These are phyloP conservation scores for Fusarium temperatum DNA, from an alignment of 2,329 filamentous ascomycete genomes.

Conservation along the genomic window DNA sequence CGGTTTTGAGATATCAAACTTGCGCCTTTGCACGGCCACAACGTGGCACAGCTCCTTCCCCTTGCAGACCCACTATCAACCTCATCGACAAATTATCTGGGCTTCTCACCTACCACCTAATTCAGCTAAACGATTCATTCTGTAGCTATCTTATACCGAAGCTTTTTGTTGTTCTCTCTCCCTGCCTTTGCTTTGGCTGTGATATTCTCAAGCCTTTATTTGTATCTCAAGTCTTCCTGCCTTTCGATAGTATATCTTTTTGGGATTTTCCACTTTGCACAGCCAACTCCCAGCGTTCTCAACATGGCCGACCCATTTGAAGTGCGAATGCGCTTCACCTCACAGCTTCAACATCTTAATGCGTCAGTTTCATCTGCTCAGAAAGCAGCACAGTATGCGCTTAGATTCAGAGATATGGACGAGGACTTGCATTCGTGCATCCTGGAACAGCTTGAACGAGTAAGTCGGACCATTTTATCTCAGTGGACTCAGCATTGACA, in stretches of 20 bases:
- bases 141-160: neutral
- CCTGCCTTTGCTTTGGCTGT: constrained; percentile 19
- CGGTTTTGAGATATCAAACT: neutral
- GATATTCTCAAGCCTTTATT: constrained; percentile 26
- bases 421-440: constrained; percentile 98
- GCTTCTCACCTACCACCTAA: constrained; percentile 13
- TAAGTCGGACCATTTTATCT: constrained; percentile 45
- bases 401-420: constrained; percentile 93
- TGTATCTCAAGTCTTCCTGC: constrained; percentile 15
- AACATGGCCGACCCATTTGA: constrained; percentile 87
- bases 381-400: constrained; percentile 93
- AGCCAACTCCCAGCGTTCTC: neutral
- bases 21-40: constrained; percentile 31
- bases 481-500: constrained; percentile 8
- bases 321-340: constrained; percentile 96
- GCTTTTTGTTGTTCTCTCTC: constrained; percentile 10
- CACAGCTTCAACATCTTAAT: constrained; percentile 87
- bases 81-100: constrained; percentile 25
- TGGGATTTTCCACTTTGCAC: neutral
- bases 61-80: constrained; percentile 32
- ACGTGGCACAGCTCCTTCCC: constrained; percentile 12
- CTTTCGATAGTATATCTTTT: constrained; percentile 6
- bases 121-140: constrained; percentile 20
- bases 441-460: constrained; percentile 89
- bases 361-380: constrained; percentile 88